A percentile compares a stretch with the other conserved stretches of the same genome.
phyloP scores from a whole-genome alignment of 768 basidiomycete genomes.

The Leccinum imitatum region DNA sequence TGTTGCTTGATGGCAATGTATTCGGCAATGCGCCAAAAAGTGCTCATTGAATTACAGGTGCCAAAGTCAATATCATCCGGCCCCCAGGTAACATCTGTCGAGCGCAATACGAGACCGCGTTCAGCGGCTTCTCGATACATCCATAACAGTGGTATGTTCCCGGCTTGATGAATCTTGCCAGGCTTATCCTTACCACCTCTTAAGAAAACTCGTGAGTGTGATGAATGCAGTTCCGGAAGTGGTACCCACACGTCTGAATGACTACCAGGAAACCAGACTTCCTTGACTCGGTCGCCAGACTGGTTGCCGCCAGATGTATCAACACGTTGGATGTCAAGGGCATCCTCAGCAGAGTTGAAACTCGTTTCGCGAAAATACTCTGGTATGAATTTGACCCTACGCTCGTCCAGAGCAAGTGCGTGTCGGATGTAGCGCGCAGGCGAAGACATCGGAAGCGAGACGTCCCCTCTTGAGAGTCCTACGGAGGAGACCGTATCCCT shows the following conservation, averaged over 20 bases:
- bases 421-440: slow-evolving; percentile 33
- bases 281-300: slow-evolving; percentile 28
- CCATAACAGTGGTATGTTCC: background rate
- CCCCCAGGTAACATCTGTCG: slow-evolving; percentile 17
- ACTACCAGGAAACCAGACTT: background rate
- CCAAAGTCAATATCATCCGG: slow-evolving; percentile 19
- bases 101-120: slow-evolving; percentile 8
- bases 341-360: background rate
- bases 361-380: slow-evolving; percentile 21
- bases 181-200: slow-evolving; percentile 16
- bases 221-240: background rate
- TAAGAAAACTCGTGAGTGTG: background rate
- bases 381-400: background rate
- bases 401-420: background rate
- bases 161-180: slow-evolving; percentile 1
- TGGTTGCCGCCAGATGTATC: background rate
- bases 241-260: slow-evolving; percentile 25
- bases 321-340: background rate
- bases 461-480: slow-evolving; percentile 43
- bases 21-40: slow-evolving; percentile 7
- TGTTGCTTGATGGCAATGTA: slow-evolving; percentile 15
- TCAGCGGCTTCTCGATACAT: background rate
- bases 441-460: slow-evolving; percentile 49
- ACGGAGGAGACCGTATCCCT: slow-evolving; percentile 65
- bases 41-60: slow-evolving; percentile 12